Conservation (phyloP, 345 rosid genomes). For the Erysimum cheiranthoides region DNA sequence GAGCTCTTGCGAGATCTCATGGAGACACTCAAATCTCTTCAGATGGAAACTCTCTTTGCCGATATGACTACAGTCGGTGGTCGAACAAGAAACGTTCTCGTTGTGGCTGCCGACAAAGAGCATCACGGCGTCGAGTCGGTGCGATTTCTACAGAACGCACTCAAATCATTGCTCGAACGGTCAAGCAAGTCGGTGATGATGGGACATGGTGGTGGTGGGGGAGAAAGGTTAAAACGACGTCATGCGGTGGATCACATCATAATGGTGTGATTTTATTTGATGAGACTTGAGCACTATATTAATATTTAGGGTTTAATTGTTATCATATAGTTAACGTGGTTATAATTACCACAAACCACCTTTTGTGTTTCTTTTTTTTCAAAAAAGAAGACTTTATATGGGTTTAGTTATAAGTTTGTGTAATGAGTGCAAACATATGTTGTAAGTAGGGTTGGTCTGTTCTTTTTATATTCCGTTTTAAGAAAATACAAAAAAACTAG, state of each 20-base stretch:
- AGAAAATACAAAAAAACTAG: not conserved
- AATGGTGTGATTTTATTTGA: constrained; percentile 40
- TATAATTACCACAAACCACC: constrained; percentile 10
- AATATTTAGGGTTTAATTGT: constrained; percentile 4
- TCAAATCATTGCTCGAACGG: constrained; percentile 80
- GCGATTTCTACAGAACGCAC: constrained; percentile 71
- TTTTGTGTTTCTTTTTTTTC: constrained; percentile 18
- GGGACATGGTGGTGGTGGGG: constrained; percentile 35
- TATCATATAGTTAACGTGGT: constrained; percentile 18
- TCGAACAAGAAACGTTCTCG: constrained; percentile 70
- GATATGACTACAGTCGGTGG: constrained; percentile 84
- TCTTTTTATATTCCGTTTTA: not conserved
- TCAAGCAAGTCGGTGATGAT: constrained; percentile 51
- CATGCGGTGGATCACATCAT: constrained; percentile 69
- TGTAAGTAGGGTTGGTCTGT: constrained; percentile 6
- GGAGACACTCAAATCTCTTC: constrained; percentile 77
- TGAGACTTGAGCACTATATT: constrained; percentile 34
- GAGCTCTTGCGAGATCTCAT: constrained; percentile 75
- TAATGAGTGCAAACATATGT: constrained; percentile 23
- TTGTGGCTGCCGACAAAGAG: constrained; percentile 71
- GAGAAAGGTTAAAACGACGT: constrained; percentile 74
- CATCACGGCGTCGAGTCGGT: constrained; percentile 74
- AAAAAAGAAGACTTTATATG: constrained; percentile 19
- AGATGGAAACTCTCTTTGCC: constrained; percentile 68
- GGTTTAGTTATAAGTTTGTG: constrained; percentile 26